phyloP scores from a whole-genome alignment of 768 basidiomycete genomes.

The Asterophora lycoperdoides region DNA sequence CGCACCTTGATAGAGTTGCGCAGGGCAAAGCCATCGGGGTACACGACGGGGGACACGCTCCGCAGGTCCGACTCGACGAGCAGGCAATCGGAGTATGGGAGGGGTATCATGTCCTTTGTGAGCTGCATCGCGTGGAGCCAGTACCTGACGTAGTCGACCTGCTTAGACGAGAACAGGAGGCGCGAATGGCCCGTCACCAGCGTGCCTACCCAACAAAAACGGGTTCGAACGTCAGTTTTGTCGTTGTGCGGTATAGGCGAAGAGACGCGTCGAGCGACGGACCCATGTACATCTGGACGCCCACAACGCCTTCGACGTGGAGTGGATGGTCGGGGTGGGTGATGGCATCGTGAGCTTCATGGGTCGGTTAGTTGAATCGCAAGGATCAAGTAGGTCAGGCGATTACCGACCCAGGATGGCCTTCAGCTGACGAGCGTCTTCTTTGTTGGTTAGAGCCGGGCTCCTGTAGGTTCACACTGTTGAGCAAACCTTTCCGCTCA shows the following conservation, averaged over 20 bases:
- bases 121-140: conserved; percentile 75
- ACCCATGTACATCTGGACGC: conserved; percentile 72
- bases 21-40: conserved; percentile 49
- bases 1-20: conserved; percentile 54
- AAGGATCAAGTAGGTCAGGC: background rate
- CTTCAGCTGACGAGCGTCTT: conserved; percentile 60
- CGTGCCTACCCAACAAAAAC: conserved; percentile 47
- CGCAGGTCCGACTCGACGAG: conserved; percentile 55
- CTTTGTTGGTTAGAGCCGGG: conserved; percentile 49
- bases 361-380: background rate
- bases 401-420: conserved; percentile 50
- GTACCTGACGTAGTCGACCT: conserved; percentile 82
- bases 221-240: background rate
- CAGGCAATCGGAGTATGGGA: conserved; percentile 78
- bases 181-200: conserved; percentile 69
- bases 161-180: conserved; percentile 77
- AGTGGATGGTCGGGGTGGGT: conserved; percentile 72
- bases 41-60: conserved; percentile 54
- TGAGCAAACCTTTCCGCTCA: background rate
- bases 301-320: conserved; percentile 55
- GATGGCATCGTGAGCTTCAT: conserved; percentile 59
- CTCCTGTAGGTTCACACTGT: conserved; percentile 40
- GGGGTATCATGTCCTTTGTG: conserved; percentile 57
- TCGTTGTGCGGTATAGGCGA: background rate
- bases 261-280: conserved; percentile 6